Evolutionary conservation across 108 stramenopile species (phyloP), one percentile per base, ranked within the genome.

Genomic region (Mediolabrus comicus): DNA sequence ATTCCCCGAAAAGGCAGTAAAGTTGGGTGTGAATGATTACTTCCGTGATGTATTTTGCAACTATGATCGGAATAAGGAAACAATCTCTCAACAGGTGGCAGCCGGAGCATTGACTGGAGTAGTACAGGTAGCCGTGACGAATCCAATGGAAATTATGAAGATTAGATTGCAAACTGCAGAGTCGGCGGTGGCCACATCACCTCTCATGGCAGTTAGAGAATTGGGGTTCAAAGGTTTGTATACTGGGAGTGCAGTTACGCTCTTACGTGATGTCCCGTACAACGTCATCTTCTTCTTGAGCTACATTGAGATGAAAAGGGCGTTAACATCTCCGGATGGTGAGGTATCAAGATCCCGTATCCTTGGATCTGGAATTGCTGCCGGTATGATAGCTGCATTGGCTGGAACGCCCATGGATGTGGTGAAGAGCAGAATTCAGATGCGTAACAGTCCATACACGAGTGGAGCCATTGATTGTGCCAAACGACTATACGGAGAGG

Each of bases 121-220:
- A 10, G 65, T 76, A 7, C 90, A 91, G 67, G 73, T 87, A 55
- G 66, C 86, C 13, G 87, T 84, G 24, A 88, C 87, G 12, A 91
- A 88, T 67, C 90, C 90, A 19, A 78, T 88, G 79, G 90, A 91
- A 62, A 71, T 88, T 33, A 67, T 77, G 35, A 91, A 91, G 65
- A 87, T 88, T 66, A 74, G 87, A 27, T 39, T 91, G 82, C 87
- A 88, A 64, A 35, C 78, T 25, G 62, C 49, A 36, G 80, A 52
- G 0, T 54, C 34, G 6, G 35, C 36, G 19, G 2, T 46, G 30
- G n/a, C 41, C 6, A 17, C 19, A 1, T 43, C 38, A 6, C 63
- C 61, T 16, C 34, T 72, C 16, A 80, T 63, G 43, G 68, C 84
- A 33, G 75, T 83, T 13, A 46, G 65, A 24, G 71, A 79, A 7